Conservation (phyloP, 2,329 filamentous ascomycete genomes). For the Mycosphaerelloides madeirae region DNA sequence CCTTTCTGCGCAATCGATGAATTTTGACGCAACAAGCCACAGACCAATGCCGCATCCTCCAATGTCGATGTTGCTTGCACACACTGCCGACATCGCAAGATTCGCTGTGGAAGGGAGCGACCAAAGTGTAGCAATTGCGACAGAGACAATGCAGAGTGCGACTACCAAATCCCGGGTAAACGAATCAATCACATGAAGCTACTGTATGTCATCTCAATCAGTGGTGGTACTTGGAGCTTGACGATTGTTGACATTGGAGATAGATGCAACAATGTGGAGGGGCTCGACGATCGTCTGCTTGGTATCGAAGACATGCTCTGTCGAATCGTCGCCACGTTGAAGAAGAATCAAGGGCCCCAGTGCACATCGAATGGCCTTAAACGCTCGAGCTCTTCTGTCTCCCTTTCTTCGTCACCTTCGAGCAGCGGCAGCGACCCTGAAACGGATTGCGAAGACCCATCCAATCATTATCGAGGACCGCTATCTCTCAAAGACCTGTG, state of each 20-base stretch:
- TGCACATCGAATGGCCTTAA: background rate
- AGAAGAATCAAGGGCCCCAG: background rate
- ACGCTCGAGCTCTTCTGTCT: background rate
- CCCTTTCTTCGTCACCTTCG: too few species aligned
- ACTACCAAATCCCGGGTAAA: constrained; percentile 5
- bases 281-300: constrained; percentile 4
- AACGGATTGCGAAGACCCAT: too few species aligned
- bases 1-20: too few species aligned
- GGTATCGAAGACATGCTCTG: constrained; percentile 4
- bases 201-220: background rate
- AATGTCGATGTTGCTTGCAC: constrained; percentile 12
- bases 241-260: background rate
- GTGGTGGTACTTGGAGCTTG: background rate
- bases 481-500: too few species aligned
- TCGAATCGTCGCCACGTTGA: background rate
- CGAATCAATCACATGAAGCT: constrained; percentile 9
- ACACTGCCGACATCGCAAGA: constrained; percentile 8
- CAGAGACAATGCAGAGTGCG: constrained; percentile 5
- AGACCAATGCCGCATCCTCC: too few species aligned
- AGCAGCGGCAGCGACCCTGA: too few species aligned
- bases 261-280: constrained; percentile 7
- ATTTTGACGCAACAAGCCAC: too few species aligned
- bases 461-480: too few species aligned
- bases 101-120: constrained; percentile 3
- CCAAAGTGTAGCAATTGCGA: constrained; percentile 6